Base-by-base conservation (phyloP, 352 stramenopile genomes). In the Phytopythium helicoides region DNA sequence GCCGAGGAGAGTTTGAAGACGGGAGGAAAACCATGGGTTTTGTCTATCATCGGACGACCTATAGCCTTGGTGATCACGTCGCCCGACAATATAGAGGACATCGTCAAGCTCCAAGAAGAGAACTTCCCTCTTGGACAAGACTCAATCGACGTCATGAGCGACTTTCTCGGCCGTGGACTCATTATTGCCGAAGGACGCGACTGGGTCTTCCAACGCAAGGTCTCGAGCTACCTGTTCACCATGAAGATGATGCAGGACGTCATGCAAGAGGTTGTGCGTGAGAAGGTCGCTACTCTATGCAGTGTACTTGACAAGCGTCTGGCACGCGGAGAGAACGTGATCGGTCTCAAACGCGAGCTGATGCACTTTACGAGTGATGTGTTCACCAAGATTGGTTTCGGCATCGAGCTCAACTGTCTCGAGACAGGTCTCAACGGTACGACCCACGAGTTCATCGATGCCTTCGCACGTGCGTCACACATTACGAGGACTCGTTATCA, bases 171-270 rank as follows among this genome's bases (percentile, higher is more conserved):
- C 36, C 60, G 79, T 10, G 79, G 78, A 10, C 66, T 81, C 42
- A 52, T 81, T 38, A 60, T 62, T 14, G 44, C 64, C 0, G 62
- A 81, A 22, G 68, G 58, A 28, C 54, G 56, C n/a, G 42, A 58
- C 35, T 94, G 83, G 83, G 64, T 67, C 22, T 61, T 72, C 40
- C 83, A 94, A 40, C 76, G 83, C 36, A 92, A 92, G 54, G 86
- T 64, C 0, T 83, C 87, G 54, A 94, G 81, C 54, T 87, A 96
- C 57, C 80, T 97, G 5, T 93, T 95, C 37, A 83, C 76, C 15
- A 75, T 73, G 54, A 58, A 76, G 25, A 73, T 66, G 65, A 70
- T 81, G 48, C 68, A 66, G 38, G 63, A 76, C 25, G 60, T 67
- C 19, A 81, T 81, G 73, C 56, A 74, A 25, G 41, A 58, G 1